A percentile compares a stretch with the other conserved stretches of the same genome.
Evolutionary conservation across 176 grass and related monocot genomes (phyloP).

Genomic region (barley (Hordeum vulgare)): MorexV3_pseudomolecules_assembly NC_058520.1:434453010-434453509

Average conservation of each 20-base stretch:
- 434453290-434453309: background rate
- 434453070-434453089: background rate
- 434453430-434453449: background rate
- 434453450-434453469: background rate
- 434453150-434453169: too few relatives aligned
- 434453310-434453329: background rate
- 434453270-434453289: background rate
- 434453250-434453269: background rate
- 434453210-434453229: background rate
- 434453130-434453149: too few relatives aligned
- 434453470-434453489: background rate
- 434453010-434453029: too few relatives aligned
- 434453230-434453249: background rate
- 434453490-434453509: background rate
- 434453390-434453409: too few relatives aligned
- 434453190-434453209: background rate
- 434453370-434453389: background rate
- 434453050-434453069: too few relatives aligned
- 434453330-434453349: background rate
- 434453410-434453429: too few relatives aligned
- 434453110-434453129: background rate
- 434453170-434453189: too few relatives aligned
- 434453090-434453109: background rate
- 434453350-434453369: background rate
- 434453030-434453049: too few relatives aligned